A percentile compares a stretch with the other conserved stretches of the same genome.
phyloP scores from a whole-genome alignment of 257 asterid genomes.

The Solanum raphanifolium region DNA sequence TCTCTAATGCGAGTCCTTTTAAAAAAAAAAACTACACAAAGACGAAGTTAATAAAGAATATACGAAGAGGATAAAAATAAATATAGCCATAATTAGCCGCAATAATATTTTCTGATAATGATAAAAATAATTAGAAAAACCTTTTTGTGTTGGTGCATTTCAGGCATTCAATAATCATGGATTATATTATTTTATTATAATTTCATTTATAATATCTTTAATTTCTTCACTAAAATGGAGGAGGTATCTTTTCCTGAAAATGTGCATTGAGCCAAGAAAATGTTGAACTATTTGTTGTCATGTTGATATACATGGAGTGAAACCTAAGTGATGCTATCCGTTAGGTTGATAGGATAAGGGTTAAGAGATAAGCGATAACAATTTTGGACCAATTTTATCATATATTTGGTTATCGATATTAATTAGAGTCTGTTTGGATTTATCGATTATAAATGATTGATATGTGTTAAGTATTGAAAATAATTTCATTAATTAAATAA shows the following conservation, averaged over 20 bases:
- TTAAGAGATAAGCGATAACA: neutral
- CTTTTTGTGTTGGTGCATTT: neutral
- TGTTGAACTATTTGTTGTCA: neutral
- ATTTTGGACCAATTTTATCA: neutral
- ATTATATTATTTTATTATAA: neutral
- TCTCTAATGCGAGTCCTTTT: too few relatives aligned
- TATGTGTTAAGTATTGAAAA: neutral
- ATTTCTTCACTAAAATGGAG: neutral
- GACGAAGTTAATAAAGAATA: neutral
- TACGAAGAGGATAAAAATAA: neutral
- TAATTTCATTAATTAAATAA: neutral
- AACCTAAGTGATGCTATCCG: neutral
- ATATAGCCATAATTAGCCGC: neutral
- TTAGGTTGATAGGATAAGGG: neutral
- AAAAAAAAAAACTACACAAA: neutral
- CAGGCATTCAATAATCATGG: neutral
- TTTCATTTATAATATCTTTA: neutral
- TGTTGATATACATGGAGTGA: neutral
- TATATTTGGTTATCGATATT: neutral
- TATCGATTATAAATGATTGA: too few relatives aligned
- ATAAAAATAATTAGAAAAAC: neutral
- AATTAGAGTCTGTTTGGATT: neutral
- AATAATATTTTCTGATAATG: neutral
- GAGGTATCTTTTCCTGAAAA: slow-evolving; percentile 8
- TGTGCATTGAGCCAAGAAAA: slow-evolving; percentile 33